phyloP scores from a whole-genome alignment of 2,329 filamentous ascomycete species.

The Xylogone sp. region DNA sequence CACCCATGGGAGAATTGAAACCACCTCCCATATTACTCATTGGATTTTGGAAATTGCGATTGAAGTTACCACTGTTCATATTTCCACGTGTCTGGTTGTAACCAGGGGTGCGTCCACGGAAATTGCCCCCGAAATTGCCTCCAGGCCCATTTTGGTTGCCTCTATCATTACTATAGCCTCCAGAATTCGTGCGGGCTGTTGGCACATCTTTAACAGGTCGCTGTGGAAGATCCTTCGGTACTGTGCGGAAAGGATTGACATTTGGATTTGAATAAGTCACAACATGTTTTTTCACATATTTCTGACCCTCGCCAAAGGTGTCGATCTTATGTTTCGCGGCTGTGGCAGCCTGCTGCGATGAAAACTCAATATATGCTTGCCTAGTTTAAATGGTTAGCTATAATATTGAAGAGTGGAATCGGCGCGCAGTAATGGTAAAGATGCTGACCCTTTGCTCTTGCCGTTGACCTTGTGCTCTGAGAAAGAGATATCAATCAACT shows the following conservation, averaged over 20 bases:
- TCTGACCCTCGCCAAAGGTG: conserved; percentile 47
- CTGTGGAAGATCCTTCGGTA: conserved; percentile 81
- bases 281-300: conserved; percentile 59
- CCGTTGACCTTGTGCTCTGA: conserved; percentile 99
- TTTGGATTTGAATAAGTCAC: conserved; percentile 73
- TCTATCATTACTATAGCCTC: conserved; percentile 45
- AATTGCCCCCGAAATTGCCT: conserved; percentile 33
- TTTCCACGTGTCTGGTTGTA: conserved; percentile 39
- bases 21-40: conserved; percentile 40
- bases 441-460: conserved; percentile 88
- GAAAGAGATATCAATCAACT: conserved; percentile 90
- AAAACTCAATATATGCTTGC: conserved; percentile 82
- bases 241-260: conserved; percentile 83
- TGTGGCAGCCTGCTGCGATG: conserved; percentile 77
- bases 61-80: conserved; percentile 51
- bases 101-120: conserved; percentile 45
- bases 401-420: not conserved
- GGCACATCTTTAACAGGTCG: conserved; percentile 59
- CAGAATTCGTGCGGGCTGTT: conserved; percentile 49
- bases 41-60: conserved; percentile 43
- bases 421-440: not conserved
- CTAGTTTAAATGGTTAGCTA: conserved; percentile 30
- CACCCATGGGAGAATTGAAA: conserved; percentile 38
- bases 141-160: conserved; percentile 26
- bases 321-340: conserved; percentile 83